phyloP scores from a whole-genome alignment of 495 filamentous ascomycete species.

The Pyrenula aspistea region DNA sequence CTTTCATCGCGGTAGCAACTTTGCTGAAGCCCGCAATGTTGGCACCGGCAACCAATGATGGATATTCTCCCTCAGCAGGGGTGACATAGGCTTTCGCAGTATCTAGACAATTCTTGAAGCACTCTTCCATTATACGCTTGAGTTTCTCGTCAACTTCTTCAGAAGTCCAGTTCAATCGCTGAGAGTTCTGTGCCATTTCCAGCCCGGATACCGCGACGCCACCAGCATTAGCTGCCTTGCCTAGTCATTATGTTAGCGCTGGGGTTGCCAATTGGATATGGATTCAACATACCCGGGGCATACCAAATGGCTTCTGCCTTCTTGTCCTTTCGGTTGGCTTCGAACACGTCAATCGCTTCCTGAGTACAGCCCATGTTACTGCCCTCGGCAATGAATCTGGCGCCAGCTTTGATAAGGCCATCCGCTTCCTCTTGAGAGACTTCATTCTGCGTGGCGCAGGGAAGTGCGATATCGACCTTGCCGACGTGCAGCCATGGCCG shows the following conservation, averaged over 20 bases:
- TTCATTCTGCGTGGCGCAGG: conserved; percentile 95
- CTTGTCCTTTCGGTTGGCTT: conserved; percentile 63
- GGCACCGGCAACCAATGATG: conserved; percentile 78
- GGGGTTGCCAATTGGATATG: too few species aligned
- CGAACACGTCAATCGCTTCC: conserved; percentile 89
- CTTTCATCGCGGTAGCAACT: conserved; percentile 87
- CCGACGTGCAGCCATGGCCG: conserved; percentile 86
- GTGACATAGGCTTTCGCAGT: conserved; percentile 83
- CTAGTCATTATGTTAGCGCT: too few species aligned
- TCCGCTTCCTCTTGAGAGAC: conserved; percentile 81
- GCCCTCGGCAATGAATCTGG: conserved; percentile 86
- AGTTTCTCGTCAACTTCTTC: conserved; percentile 90
- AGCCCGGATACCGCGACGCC: conserved; percentile 96
- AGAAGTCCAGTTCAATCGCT: conserved; percentile 68
- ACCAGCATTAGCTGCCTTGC: conserved; percentile 89
- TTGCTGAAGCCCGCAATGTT: conserved; percentile 98
- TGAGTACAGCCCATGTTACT: conserved; percentile 99
- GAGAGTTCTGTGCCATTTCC: conserved; percentile 97
- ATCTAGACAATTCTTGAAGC: conserved; percentile 82
- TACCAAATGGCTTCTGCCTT: conserved; percentile 76
- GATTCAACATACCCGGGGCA: too few species aligned
- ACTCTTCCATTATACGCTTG: conserved; percentile 86
- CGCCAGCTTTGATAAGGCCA: conserved; percentile 62
- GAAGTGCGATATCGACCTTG: conserved; percentile 82
- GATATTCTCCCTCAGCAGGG: conserved; percentile 67